These are phyloP conservation scores for Botrytis aclada DNA, from an alignment of 2,329 filamentous ascomycete species.

Conservation along the genomic window DNA sequence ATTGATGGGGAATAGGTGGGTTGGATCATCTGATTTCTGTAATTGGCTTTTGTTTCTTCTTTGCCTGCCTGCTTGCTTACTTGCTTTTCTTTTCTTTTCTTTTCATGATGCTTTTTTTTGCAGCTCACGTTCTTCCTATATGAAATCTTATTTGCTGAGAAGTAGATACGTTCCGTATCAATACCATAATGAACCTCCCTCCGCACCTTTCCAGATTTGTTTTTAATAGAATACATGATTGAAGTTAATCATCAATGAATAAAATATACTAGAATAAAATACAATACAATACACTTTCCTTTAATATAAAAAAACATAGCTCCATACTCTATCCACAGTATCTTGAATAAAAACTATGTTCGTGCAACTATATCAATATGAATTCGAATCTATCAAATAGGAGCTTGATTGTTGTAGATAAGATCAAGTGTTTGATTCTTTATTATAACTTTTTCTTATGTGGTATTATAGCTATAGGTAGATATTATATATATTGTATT, in stretches of 20 bases:
- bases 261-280: too few species aligned
- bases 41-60: not conserved
- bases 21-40: not conserved
- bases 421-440: too few species aligned
- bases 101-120: not conserved
- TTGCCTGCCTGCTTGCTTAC: rapidly evolving
- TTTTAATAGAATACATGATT: not conserved
- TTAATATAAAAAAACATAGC: too few species aligned
- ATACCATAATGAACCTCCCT: rapidly evolving
- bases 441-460: too few species aligned
- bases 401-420: too few species aligned
- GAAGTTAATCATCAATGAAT: too few species aligned
- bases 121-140: rapidly evolving
- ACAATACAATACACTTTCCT: too few species aligned
- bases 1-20: not conserved
- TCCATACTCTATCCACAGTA: rapidly evolving
- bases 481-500: too few species aligned
- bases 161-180: not conserved
- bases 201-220: rapidly evolving
- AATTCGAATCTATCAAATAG: too few species aligned
- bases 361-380: too few species aligned
- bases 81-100: not conserved
- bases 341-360: too few species aligned
- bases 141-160: rapidly evolving
- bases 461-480: too few species aligned